A percentile compares a stretch with the other conserved stretches of the same genome.
These are phyloP conservation scores for Terana coerulea DNA, from an alignment of 768 basidiomycete genomes.

Conservation along the genomic window DNA sequence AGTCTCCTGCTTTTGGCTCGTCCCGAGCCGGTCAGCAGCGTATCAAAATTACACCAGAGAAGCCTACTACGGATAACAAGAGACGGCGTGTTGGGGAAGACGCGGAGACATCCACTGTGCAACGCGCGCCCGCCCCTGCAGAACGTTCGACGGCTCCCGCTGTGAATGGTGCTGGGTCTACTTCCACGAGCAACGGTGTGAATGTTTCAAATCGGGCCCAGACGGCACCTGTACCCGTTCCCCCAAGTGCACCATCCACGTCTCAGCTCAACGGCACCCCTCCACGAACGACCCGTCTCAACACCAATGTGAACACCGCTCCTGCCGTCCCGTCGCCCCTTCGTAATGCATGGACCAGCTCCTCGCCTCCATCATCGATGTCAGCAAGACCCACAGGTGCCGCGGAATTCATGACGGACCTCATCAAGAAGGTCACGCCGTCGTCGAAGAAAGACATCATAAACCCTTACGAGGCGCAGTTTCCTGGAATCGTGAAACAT, in stretches of 20 bases:
- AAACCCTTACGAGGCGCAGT: slow-evolving; percentile 76
- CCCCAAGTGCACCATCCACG: neutral
- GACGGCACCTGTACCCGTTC: neutral
- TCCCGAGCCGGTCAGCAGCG: slow-evolving; percentile 44
- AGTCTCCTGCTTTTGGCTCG: slow-evolving; percentile 65
- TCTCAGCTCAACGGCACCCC: slow-evolving; percentile 11
- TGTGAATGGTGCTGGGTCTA: slow-evolving; percentile 4
- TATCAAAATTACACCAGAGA: slow-evolving; percentile 39
- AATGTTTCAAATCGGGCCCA: neutral
- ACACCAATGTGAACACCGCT: slow-evolving; percentile 52
- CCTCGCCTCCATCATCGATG: slow-evolving; percentile 32
- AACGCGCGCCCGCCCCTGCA: slow-evolving; percentile 22
- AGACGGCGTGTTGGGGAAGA: slow-evolving; percentile 57
- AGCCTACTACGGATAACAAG: slow-evolving; percentile 48
- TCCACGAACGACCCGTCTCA: slow-evolving; percentile 27
- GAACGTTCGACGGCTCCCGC: slow-evolving; percentile 4
- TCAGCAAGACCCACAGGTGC: slow-evolving; percentile 55
- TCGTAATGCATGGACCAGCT: slow-evolving; percentile 63
- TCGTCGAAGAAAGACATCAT: slow-evolving; percentile 58
- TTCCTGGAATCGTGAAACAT: slow-evolving; percentile 51
- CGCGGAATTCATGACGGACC: slow-evolving; percentile 62
- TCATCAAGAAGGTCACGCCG: slow-evolving; percentile 70
- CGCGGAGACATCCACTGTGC: slow-evolving; percentile 32
- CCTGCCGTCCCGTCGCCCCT: slow-evolving; percentile 73
- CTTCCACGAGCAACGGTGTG: neutral